Evolutionary conservation across 2,329 filamentous ascomycete genomes (phyloP).

Genomic region (Chalaropsis thielavioides): DNA sequence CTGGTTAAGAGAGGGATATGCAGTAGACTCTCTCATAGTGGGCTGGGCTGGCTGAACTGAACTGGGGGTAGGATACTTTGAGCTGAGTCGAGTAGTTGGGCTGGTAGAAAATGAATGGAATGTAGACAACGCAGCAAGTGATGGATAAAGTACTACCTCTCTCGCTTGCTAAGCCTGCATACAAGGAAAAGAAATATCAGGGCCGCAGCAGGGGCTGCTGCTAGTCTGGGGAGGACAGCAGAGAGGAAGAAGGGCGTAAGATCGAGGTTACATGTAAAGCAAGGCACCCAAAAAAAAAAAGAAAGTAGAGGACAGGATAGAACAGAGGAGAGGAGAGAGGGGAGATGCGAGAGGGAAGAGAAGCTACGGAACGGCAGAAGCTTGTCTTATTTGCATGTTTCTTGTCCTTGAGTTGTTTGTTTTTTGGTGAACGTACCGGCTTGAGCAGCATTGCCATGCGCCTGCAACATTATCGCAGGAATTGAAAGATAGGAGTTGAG

Average conservation of each 20-base stretch:
- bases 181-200: neutral
- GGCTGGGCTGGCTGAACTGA: neutral
- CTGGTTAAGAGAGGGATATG: neutral
- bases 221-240: neutral
- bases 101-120: neutral
- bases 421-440: neutral
- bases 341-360: too few relatives aligned
- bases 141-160: slow-evolving; percentile 1
- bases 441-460: neutral
- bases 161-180: neutral
- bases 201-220: neutral
- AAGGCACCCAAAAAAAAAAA: neutral
- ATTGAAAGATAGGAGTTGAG: neutral
- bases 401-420: neutral
- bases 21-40: neutral
- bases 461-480: neutral
- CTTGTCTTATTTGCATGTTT: slow-evolving; percentile 2
- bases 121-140: neutral
- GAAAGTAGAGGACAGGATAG: neutral
- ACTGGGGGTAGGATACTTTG: neutral
- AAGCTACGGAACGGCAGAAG: neutral
- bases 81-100: neutral
- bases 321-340: neutral
- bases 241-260: neutral
- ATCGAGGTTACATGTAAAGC: slow-evolving; percentile 4